Evolutionary conservation across 2,329 filamentous ascomycete genomes (phyloP), one percentile per base, ranked within the genome.

Genomic region (Talaromyces rugulosus): DNA sequence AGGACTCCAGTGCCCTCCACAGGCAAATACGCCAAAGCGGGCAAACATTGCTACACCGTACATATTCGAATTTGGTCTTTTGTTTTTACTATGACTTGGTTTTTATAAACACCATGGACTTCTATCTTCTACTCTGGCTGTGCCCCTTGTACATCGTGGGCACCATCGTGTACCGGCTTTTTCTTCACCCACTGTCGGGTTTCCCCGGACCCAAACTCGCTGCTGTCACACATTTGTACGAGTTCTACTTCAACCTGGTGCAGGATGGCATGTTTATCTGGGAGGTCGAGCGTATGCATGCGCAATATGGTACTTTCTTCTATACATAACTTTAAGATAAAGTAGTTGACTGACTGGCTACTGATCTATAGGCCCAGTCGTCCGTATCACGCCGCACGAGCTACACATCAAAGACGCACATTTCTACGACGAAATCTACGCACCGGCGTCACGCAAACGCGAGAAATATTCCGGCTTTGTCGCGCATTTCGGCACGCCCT

Each of bases 161-260:
- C 16, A 40, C 36, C 14, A 14, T 40, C 28, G 59, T 72, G 33
- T 73, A 77, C 54, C 68, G 72, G 40, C 64, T 74, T 2, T 77
- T 70, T 62, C 69, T 74, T 53, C 70, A 74, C 54, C 72, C 71
- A 16, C 66, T 78, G 5, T 61, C 64, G 5, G 52, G 66, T 7
- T 70, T 78, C 12, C 73, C 70, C 1, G 75, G 71, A 5, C 67
- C 71, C 0, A 72, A 65, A 56, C 42, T 73, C 36, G 75, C 75
- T 2, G 76, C 75, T 0, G 30, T 72, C 2, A 68, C 70, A 33
- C 56, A 65, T 18, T 68, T 67, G 61, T 75, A 75, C 60, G 75
- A 77, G 56, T 69, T 71, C 51, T 78, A 77, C 56, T 73, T 71
- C 60, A 70, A 78, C 44, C 62, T 76, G 4, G 53, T 75, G 27